Base-by-base conservation (phyloP, 768 basidiomycete species). In the Dictyophora rubrovolvata region DNA sequence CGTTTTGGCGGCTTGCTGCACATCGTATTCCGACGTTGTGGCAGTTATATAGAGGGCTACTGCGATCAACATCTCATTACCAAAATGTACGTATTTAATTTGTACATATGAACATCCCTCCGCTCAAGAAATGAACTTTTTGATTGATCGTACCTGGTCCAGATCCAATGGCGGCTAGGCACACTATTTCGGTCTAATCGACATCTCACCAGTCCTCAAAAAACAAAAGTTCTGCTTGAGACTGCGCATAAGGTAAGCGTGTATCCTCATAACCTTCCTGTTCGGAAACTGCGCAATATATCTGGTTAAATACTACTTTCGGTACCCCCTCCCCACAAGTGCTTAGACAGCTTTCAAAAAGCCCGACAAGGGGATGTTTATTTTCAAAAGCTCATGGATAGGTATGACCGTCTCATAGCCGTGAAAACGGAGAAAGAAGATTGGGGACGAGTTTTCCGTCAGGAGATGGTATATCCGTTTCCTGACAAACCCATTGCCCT, bases 1-100 rank as follows among this genome's bases (percentile, higher is more conserved):
- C 86, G 2, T 88, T 91, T 65, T 90, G 77, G 65, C 68, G 79
- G 53, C 82, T 91, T 23, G 74, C 77, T 0, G 84, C 84, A 0
- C 92, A 94, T 68, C 79, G 85, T 20, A 70, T 84, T 23, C 90
- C 92, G 2, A 91, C 89, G 0, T 69, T 87, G 64, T 89, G 88
- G 86, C 69, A 75, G 0, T 72, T 93, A 5, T 94, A 93, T 68
- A 78, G 89, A 20, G 81, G 82, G 3, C 75, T 94, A 14, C 69
- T 89, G 52, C 72, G 76, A 28, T 65, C 76, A 46, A 76, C 86
- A 6, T 79, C 81, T 21, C 23, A 9, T 0, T 75, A 75, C 14
- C 75, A 79, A 23, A 73, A 80, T 66, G 86, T 88, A 64, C 56
- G 80, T 68, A 1, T 51, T 16, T 1, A 48, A 18, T n/a, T 14